A percentile compares a stretch with the other conserved stretches of the same genome.
phyloP scores from a whole-genome alignment of 345 rosid species.

The Salix udensis region DNA sequence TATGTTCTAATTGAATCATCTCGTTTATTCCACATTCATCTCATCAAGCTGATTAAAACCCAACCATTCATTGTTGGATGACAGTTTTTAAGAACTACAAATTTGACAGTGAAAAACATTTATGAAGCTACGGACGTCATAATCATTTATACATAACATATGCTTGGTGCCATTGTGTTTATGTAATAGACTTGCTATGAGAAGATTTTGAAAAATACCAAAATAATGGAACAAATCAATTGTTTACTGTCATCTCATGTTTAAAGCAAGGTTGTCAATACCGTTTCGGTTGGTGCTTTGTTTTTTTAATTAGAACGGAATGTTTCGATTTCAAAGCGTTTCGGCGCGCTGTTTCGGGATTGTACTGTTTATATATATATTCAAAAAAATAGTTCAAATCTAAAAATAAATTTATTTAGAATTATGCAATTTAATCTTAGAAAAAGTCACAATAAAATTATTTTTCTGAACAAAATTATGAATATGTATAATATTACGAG shows the following conservation, averaged over 20 bases:
- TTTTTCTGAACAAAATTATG: too few relatives aligned
- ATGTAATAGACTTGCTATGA: neutral
- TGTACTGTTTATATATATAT: too few relatives aligned
- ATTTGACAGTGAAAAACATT: neutral
- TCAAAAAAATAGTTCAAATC: too few relatives aligned
- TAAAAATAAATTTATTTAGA: too few relatives aligned
- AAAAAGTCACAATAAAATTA: too few relatives aligned
- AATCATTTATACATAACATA: neutral
- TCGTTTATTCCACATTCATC: neutral
- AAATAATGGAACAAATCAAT: neutral
- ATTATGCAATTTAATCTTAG: too few relatives aligned
- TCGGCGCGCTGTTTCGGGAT: fast-evolving
- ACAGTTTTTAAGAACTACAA: neutral
- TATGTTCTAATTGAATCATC: neutral
- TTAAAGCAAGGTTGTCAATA: neutral
- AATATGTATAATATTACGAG: too few relatives aligned
- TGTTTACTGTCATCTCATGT: neutral
- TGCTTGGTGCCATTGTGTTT: neutral
- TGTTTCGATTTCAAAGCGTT: too few relatives aligned
- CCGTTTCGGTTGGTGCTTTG: too few relatives aligned
- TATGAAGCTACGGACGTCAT: neutral
- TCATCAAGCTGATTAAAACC: neutral
- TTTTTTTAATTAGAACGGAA: too few relatives aligned
- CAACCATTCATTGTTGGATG: neutral
- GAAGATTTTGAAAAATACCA: neutral